phyloP scores from a whole-genome alignment of 208 protist species.

The Trypanosoma rangeli region DNA sequence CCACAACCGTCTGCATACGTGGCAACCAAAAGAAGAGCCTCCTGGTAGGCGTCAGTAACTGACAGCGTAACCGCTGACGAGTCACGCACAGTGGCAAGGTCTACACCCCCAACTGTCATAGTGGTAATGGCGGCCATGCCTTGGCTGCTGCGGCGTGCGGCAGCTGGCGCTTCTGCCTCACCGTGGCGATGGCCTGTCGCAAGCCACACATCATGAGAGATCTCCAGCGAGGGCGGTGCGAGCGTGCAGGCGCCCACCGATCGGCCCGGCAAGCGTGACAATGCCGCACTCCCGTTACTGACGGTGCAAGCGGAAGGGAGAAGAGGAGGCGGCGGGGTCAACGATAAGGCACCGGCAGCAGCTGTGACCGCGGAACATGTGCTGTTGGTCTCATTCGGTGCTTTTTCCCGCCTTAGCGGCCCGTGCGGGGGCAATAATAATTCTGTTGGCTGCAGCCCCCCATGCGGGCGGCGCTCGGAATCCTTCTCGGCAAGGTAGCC shows the following conservation, averaged over 20 bases:
- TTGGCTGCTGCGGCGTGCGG: too few relatives aligned
- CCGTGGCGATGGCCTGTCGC: too few relatives aligned
- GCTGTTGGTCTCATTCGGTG: background rate
- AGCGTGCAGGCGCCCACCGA: too few relatives aligned
- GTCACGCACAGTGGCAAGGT: too few relatives aligned
- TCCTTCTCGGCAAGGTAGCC: background rate
- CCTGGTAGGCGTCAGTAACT: too few relatives aligned
- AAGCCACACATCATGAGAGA: too few relatives aligned
- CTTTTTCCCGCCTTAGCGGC: background rate
- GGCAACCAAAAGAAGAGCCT: background rate
- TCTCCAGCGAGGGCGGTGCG: too few relatives aligned
- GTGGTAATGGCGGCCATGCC: too few relatives aligned
- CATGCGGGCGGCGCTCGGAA: background rate
- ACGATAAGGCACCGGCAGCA: background rate
- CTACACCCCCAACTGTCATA: too few relatives aligned
- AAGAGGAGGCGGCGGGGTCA: background rate
- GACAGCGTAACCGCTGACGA: too few relatives aligned
- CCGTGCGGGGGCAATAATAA: background rate
- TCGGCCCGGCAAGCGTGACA: too few relatives aligned
- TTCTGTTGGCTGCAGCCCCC: background rate
- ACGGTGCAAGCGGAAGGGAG: background rate
- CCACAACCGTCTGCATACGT: background rate
- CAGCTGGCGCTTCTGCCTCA: too few relatives aligned
- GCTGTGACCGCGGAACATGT: background rate
- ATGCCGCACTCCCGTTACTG: background rate